Base-by-base conservation (phyloP, 2,329 filamentous ascomycete species). In the Pseudogymnoascus sp. region DNA sequence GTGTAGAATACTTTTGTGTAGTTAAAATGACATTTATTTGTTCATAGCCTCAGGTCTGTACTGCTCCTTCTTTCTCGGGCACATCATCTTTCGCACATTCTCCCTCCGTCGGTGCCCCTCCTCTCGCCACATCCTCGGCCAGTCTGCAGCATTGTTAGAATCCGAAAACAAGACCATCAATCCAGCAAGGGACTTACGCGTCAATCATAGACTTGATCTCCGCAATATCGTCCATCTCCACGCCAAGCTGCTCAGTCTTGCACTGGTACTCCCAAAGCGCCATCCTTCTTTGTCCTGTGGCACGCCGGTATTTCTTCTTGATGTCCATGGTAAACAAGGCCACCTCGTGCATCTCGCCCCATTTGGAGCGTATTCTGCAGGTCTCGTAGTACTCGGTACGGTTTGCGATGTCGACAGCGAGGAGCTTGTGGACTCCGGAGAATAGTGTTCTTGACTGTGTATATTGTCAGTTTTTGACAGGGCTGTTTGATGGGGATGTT, bases 181-280 rank as follows among this genome's bases (percentile, higher is more conserved):
- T 56, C 14, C 50, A 56, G 24, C n/a, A 33, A 2, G 24, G 3
- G 10, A 33, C 50, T 56, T 56, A 56, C 50, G 50, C 50, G 24
- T 33, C 28, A 8, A 56, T 35, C 50, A 56, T 56, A 19, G 5
- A 19, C 50, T 35, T 56, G 16, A 56, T 56, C n/a, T 56, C 50
- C 22, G 50, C 50, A 35, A 56, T 35, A 11, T 56, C 50, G 10
- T 56, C 50, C 50, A 56, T 56, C 11, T 56, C 50, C 50, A 56
- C 50, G 4, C 50, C 28, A 16, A 56, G 28, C 28, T 56, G 50
- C 50, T 56, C 50, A 19, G 50, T 56, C 50, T 56, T 56, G 16
- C 50, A 56, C 28, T 56, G 50, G 50, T 56, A 56, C 5, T 35
- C 50, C 50, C 50, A 56, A 22, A 56, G 50, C 28, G n/a, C 50